These are phyloP conservation scores for Stereum hirsutum DNA, from an alignment of 1,284 basidiomycete genomes.

Conservation along the genomic window DNA sequence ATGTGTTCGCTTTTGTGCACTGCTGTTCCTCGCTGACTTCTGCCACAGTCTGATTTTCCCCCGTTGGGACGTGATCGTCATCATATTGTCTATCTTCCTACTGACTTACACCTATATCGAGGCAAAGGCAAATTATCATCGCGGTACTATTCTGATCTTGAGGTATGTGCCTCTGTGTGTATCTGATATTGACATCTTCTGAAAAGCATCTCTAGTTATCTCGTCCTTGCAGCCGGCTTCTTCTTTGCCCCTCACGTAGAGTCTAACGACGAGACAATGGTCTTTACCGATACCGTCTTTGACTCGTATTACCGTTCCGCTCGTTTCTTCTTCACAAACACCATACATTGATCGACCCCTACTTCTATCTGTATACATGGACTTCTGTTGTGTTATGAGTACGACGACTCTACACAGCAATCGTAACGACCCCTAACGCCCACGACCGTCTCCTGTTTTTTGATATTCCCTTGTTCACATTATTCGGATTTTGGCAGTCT, in stretches of 20 bases:
- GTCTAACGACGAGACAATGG: not conserved
- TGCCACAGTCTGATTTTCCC: constrained; percentile 86
- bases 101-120: constrained; percentile 99
- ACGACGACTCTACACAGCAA: no score
- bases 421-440: no score
- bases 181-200: not conserved
- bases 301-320: not conserved
- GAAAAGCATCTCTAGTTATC: constrained; percentile 42
- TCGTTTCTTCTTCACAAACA: not conserved
- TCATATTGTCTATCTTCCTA: constrained; percentile 92
- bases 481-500: no score
- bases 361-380: no score
- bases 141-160: constrained; percentile 86
- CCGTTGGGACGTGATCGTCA: constrained; percentile 95
- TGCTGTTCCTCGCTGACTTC: constrained; percentile 8
- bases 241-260: constrained; percentile 51
- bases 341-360: no score
- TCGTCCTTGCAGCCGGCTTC: constrained; percentile 74
- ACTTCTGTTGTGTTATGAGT: no score
- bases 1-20: constrained; percentile 17
- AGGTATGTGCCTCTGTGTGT: constrained; percentile 41
- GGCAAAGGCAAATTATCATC: constrained; percentile 94
- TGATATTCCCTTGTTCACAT: no score
- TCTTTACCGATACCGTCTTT: not conserved
- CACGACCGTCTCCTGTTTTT: no score